Evolutionary conservation across 75 land plant genomes (phyloP).

Genomic region (Pinus albicaulis): DNA sequence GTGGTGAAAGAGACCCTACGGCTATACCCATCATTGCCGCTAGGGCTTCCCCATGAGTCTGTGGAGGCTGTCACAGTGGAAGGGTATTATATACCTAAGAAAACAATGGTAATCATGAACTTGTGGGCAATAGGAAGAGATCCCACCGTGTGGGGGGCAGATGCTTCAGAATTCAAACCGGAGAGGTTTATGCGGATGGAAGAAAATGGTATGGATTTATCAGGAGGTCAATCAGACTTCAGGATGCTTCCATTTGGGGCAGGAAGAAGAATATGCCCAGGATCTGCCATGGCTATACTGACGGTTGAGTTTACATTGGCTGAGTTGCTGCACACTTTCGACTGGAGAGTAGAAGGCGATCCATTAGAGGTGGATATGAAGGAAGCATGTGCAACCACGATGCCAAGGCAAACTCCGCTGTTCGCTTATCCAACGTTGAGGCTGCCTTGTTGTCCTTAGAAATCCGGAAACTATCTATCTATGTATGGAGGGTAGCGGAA

Average conservation of each 20-base stretch:
- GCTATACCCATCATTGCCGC: conserved; percentile 13
- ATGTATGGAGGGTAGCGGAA: no score
- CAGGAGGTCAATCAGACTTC: neutral
- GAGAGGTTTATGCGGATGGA: conserved; percentile 16
- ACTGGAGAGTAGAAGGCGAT: no score
- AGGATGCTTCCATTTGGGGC: conserved; percentile 16
- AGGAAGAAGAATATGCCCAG: conserved; percentile 29
- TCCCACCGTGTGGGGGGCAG: conserved; percentile 22
- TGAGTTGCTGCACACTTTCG: no score
- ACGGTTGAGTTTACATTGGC: conserved; percentile 9
- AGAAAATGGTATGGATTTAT: neutral
- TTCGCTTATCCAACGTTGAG: no score
- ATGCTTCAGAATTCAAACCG: conserved; percentile 22
- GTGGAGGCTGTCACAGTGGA: conserved; percentile 7
- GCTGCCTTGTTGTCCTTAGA: no score
- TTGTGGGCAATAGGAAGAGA: conserved; percentile 31
- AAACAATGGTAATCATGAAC: conserved; percentile 19
- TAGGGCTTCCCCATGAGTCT: conserved; percentile 18
- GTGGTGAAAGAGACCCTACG: conserved; percentile 29
- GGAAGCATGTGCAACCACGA: no score
- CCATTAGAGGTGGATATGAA: no score
- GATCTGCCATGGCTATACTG: conserved; percentile 5
- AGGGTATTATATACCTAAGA: conserved; percentile 16
- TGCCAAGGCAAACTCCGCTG: no score
- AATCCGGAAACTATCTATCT: no score